phyloP scores from a whole-genome alignment of 148 eudicot species.

The Chenopodium quinoa region DNA sequence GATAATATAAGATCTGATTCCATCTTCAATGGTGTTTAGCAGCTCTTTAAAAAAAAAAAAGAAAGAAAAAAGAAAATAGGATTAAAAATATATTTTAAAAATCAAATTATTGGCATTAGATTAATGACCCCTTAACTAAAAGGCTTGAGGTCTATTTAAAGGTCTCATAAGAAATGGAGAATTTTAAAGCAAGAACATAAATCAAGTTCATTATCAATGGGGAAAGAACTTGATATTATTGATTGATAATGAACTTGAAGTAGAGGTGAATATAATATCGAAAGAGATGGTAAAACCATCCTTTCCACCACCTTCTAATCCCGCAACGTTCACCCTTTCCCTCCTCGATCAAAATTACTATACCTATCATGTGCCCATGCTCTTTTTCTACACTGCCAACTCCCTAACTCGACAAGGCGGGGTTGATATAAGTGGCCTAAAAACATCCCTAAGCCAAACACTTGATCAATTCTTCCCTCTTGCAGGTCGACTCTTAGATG shows the following conservation, averaged over 20 bases:
- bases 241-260: background rate
- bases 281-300: conserved; percentile 22
- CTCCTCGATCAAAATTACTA: conserved; percentile 41
- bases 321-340: conserved; percentile 13
- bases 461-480: conserved; percentile 12
- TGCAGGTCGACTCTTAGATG: background rate
- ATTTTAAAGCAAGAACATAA: too few relatives aligned
- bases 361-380: conserved; percentile 25
- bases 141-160: too few relatives aligned
- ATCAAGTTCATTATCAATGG: too few relatives aligned
- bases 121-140: too few relatives aligned
- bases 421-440: background rate
- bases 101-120: too few relatives aligned
- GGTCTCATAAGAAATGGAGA: too few relatives aligned
- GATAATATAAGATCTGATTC: too few relatives aligned
- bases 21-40: too few relatives aligned
- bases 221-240: too few relatives aligned
- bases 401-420: background rate
- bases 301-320: conserved; percentile 15
- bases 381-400: conserved; percentile 30
- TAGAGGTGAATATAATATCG: conserved; percentile 8
- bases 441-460: background rate
- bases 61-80: too few relatives aligned
- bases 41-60: too few relatives aligned
- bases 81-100: too few relatives aligned